Evolutionary conservation across 768 basidiomycete species (phyloP).

Genomic region (Fomitopsis serialis): DNA sequence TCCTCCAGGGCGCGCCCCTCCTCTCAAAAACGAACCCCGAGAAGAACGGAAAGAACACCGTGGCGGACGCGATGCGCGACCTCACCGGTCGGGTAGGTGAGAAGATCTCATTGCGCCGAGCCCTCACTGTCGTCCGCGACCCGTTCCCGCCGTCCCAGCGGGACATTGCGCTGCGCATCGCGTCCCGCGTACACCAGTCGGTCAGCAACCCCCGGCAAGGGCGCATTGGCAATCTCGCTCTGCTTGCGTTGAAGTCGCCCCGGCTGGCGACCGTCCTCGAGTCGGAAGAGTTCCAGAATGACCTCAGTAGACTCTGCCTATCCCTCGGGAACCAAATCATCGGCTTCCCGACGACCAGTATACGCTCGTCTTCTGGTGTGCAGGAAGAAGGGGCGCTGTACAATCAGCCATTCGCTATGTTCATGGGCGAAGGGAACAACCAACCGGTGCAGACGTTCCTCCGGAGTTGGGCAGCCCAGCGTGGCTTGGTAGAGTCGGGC

Average conservation of each 20-base stretch:
- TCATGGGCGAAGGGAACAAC: conserved; percentile 47
- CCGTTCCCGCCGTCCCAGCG: conserved; percentile 29
- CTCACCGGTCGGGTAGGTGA: conserved; percentile 76
- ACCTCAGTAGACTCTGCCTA: conserved; percentile 61
- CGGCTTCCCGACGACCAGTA: conserved; percentile 65
- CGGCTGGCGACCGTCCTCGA: conserved; percentile 38
- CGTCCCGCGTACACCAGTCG: conserved; percentile 60
- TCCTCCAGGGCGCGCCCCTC: conserved; percentile 62
- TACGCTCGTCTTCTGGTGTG: conserved; percentile 28
- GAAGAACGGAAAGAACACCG: conserved; percentile 28
- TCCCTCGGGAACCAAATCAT: conserved; percentile 81
- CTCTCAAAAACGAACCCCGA: conserved; percentile 37
- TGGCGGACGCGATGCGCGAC: conserved; percentile 60
- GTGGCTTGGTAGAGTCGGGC: conserved; percentile 34
- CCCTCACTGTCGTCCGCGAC: conserved; percentile 34
- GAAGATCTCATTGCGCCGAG: conserved; percentile 68
- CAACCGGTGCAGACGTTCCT: conserved; percentile 34
- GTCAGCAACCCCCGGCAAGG: conserved; percentile 36
- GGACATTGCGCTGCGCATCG: conserved; percentile 39
- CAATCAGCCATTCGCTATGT: conserved; percentile 69
- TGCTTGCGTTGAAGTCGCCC: conserved; percentile 48
- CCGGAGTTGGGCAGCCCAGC: conserved; percentile 47
- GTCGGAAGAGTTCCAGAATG: conserved; percentile 44
- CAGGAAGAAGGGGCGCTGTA: conserved; percentile 54
- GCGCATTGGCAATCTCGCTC: conserved; percentile 52